Conservation (phyloP, 352 stramenopile genomes). For the Phytophthora meadii region DNA sequence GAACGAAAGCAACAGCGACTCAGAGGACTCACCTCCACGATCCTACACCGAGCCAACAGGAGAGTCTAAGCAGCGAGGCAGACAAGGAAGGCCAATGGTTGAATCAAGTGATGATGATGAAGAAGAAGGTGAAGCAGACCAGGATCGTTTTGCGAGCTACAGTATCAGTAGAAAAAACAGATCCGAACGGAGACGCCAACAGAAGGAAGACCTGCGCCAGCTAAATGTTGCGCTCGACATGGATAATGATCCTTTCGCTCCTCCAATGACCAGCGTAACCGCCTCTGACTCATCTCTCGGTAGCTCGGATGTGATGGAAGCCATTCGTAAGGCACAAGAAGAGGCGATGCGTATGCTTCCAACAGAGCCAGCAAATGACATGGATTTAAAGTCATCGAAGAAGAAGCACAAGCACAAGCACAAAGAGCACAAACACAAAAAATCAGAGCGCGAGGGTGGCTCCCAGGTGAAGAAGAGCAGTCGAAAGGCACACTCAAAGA, state of each 20-base stretch:
- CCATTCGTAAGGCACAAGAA: constrained; percentile 72
- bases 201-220: constrained; percentile 54
- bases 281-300: constrained; percentile 25
- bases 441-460: constrained; percentile 10
- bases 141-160: constrained; percentile 60
- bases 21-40: constrained; percentile 25
- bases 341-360: constrained; percentile 72
- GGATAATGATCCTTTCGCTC: constrained; percentile 14
- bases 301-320: constrained; percentile 65
- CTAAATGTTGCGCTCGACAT: constrained; percentile 41
- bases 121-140: constrained; percentile 27
- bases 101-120: constrained; percentile 44
- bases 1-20: constrained; percentile 71
- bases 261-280: constrained; percentile 5
- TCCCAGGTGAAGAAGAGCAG: constrained; percentile 32
- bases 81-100: constrained; percentile 7
- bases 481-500: constrained; percentile 20
- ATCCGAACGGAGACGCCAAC: constrained; percentile 40
- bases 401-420: constrained; percentile 39
- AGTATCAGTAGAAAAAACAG: constrained; percentile 51
- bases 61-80: not conserved
- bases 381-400: constrained; percentile 22
- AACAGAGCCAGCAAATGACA: constrained; percentile 7
- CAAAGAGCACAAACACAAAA: constrained; percentile 40
- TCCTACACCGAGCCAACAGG: not conserved